Base-by-base conservation (phyloP, 306 rosid species). In the Vigna nakashimae region DNA sequence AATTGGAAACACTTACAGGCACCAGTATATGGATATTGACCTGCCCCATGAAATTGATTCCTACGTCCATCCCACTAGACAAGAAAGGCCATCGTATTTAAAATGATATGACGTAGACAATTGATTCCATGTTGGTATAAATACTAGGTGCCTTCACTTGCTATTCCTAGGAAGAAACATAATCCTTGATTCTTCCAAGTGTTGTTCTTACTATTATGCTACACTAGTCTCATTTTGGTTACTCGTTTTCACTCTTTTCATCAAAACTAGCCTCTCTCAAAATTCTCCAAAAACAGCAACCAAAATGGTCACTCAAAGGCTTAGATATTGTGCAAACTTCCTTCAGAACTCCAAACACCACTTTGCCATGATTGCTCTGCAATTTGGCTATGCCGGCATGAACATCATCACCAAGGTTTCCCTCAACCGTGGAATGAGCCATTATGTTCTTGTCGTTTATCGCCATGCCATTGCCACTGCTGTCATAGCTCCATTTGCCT, bases 371-470 rank as follows among this genome's bases (percentile, higher is more conserved):
- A 90, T 92, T 13, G 76, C 89, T 3, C 51, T 94, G 14, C 97
- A 94, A 14, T 92, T 94, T 49, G 98, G 97, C 53, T 94, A 90
- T 49, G 97, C 97, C 0, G 98, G 97, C 17, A 89, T 94, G 97
- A 92, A 88, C 50, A 84, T 94, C 34, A 90, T 94, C 73, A 79
- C 92, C 30, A 94, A 94, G 79, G 85, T 94, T 46, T 94, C 96
- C 9, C 96, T 94, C 48, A 90, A 82, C 82, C 68, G 85, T 17
- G 98, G 98, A 76, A 94, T 94, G 98, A 94, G 96, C 68, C 98
- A 94, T 77, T 94, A 88, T 71, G 98, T 94, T 17, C 96, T 94
- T 10, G 98, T 94, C 58, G 98, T 90, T 68, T 94, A 92, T 22
- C 97, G 98, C 30, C 98, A 94, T 0, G 98, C 92, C 45, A 9